phyloP scores from a whole-genome alignment of 2,329 filamentous ascomycete species.

The Pleochaeta shiraiana region DNA sequence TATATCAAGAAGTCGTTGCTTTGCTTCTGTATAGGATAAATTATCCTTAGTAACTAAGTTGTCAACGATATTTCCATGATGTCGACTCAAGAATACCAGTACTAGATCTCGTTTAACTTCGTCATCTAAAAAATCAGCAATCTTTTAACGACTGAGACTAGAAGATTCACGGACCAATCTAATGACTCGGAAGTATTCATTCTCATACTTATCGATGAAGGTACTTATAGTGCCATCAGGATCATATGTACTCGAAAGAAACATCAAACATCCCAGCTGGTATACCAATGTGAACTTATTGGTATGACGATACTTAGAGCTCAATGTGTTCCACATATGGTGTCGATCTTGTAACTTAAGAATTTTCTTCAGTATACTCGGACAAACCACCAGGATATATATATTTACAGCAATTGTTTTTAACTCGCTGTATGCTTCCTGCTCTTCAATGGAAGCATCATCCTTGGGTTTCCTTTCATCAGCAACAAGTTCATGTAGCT shows the following conservation, averaged over 20 bases:
- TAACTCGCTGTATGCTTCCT: neutral
- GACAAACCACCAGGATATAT: neutral
- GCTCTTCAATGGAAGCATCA: neutral
- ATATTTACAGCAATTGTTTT: neutral
- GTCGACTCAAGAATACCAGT: neutral
- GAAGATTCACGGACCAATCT: neutral
- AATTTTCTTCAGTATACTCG: neutral
- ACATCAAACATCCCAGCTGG: neutral
- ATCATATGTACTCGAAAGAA: neutral
- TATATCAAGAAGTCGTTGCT: too few relatives aligned
- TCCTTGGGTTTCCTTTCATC: neutral
- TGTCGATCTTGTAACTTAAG: neutral
- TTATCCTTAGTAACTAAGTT: neutral
- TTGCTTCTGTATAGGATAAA: too few relatives aligned
- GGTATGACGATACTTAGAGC: neutral
- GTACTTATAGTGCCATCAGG: neutral
- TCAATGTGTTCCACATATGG: neutral
- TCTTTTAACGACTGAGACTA: neutral
- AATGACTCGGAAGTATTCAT: neutral
- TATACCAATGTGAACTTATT: neutral
- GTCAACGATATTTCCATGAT: conserved; percentile 1
- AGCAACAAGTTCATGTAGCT: neutral
- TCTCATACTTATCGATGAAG: neutral
- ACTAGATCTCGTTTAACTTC: neutral
- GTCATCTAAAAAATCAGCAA: neutral